Evolutionary conservation across 2,329 filamentous ascomycete species (phyloP).

Genomic region (Pseudogymnoascus sp.): DNA sequence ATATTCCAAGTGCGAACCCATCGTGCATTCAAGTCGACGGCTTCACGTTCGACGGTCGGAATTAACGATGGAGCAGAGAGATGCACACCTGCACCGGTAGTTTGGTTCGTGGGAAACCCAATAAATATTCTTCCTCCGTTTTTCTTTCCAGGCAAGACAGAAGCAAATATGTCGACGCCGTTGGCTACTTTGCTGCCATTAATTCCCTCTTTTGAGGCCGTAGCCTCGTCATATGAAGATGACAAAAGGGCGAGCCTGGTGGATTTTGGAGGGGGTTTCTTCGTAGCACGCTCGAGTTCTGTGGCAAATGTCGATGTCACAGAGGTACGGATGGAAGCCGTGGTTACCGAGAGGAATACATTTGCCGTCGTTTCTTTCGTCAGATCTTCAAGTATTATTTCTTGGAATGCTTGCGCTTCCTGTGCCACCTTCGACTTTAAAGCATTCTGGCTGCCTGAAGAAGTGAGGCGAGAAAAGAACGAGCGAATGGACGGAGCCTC

Average conservation of each 20-base stretch:
- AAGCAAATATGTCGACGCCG: constrained; percentile 73
- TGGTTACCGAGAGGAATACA: constrained; percentile 83
- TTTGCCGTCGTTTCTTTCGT: constrained; percentile 63
- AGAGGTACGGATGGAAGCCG: constrained; percentile 71
- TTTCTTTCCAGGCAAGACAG: constrained; percentile 80
- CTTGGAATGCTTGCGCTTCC: constrained; percentile 56
- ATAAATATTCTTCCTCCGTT: constrained; percentile 85
- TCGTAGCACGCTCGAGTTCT: constrained; percentile 90
- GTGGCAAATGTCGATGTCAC: constrained; percentile 65
- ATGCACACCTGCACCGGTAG: constrained; percentile 86
- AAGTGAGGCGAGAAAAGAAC: constrained; percentile 74
- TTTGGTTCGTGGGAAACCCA: constrained; percentile 95
- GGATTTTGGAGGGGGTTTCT: constrained; percentile 86
- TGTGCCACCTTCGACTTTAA: constrained; percentile 48
- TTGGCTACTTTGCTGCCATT: constrained; percentile 42
- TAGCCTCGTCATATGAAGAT: constrained; percentile 79
- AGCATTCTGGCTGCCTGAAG: constrained; percentile 42
- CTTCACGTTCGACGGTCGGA: constrained; percentile 92
- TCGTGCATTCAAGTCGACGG: constrained; percentile 90
- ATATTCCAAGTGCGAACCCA: constrained; percentile 95
- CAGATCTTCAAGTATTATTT: constrained; percentile 61
- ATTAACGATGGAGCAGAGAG: constrained; percentile 95
- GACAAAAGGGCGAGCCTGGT: constrained; percentile 84
- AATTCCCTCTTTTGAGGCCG: constrained; percentile 42
- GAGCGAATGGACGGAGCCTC: constrained; percentile 59